Conservation (phyloP, 495 filamentous ascomycete species). For the Aspergillus bridgeri region DNA sequence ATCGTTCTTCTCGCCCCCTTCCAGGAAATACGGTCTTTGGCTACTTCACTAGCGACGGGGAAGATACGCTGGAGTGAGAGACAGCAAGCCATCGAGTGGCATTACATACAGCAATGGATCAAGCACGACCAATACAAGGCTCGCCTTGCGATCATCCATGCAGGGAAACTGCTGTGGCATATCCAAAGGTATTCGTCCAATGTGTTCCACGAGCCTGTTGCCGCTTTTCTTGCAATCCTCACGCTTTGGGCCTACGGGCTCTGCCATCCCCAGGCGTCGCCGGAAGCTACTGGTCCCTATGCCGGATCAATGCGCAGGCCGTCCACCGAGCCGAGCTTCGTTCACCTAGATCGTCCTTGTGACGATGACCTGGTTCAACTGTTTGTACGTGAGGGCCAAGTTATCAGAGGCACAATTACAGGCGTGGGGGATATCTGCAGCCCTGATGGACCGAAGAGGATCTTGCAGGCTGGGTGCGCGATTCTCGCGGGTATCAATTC, state of each 20-base stretch:
- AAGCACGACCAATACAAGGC: slow-evolving; percentile 53
- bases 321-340: slow-evolving; percentile 28
- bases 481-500: slow-evolving; percentile 33
- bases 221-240: slow-evolving; percentile 46
- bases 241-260: slow-evolving; percentile 52
- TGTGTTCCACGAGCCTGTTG: slow-evolving; percentile 49
- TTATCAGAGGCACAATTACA: slow-evolving; percentile 45
- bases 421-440: slow-evolving; percentile 50
- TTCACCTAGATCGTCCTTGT: slow-evolving; percentile 50
- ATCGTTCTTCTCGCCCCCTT: slow-evolving; percentile 38
- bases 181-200: slow-evolving; percentile 45
- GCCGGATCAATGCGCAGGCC: slow-evolving; percentile 9
- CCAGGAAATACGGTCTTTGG: slow-evolving; percentile 38
- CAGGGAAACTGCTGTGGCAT: slow-evolving; percentile 49
- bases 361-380: slow-evolving; percentile 54
- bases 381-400: slow-evolving; percentile 47
- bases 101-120: slow-evolving; percentile 48
- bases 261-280: slow-evolving; percentile 21
- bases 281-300: slow-evolving; percentile 7
- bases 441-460: slow-evolving; percentile 37
- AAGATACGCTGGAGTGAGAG: slow-evolving; percentile 30
- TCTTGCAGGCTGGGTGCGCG: slow-evolving; percentile 42
- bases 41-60: slow-evolving; percentile 29
- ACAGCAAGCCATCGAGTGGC: slow-evolving; percentile 37
- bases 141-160: slow-evolving; percentile 52